Evolutionary conservation across 1,139 yeast species (phyloP).

Genomic region (Geotrichum bryndzae): DNA sequence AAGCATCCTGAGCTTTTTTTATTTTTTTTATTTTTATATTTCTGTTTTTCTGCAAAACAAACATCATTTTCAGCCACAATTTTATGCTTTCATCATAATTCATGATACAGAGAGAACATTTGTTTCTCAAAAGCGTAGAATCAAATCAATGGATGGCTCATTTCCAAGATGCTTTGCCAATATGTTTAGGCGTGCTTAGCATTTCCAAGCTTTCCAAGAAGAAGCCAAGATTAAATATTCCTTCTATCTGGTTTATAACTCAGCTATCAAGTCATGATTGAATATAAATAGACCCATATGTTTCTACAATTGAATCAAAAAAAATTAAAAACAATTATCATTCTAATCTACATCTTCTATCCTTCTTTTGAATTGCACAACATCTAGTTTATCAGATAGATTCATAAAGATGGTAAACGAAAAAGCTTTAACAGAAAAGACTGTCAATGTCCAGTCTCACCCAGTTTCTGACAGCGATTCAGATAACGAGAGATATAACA

Average conservation of each 20-base stretch:
- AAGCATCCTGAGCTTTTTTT: too few species aligned
- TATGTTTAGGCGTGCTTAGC: background rate
- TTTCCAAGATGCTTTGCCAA: background rate
- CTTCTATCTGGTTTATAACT: background rate
- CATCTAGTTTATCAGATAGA: background rate
- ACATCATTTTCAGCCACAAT: conserved; percentile 13
- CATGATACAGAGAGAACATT: background rate
- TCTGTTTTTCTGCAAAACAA: background rate
- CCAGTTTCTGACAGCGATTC: background rate
- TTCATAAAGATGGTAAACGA: background rate
- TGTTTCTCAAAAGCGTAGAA: background rate
- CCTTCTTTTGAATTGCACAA: background rate
- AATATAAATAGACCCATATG: background rate
- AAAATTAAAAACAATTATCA: background rate
- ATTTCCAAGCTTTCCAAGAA: background rate
- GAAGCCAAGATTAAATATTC: background rate
- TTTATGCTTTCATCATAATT: background rate
- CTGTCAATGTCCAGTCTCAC: background rate
- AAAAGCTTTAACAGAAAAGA: background rate
- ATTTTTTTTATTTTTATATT: background rate
- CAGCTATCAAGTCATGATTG: background rate
- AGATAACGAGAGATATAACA: background rate
- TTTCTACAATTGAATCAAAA: background rate
- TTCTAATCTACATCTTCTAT: background rate
- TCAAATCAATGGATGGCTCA: background rate